Evolutionary conservation across 1,284 basidiomycete genomes (phyloP).

Genomic region (Cerrena zonata): DNA sequence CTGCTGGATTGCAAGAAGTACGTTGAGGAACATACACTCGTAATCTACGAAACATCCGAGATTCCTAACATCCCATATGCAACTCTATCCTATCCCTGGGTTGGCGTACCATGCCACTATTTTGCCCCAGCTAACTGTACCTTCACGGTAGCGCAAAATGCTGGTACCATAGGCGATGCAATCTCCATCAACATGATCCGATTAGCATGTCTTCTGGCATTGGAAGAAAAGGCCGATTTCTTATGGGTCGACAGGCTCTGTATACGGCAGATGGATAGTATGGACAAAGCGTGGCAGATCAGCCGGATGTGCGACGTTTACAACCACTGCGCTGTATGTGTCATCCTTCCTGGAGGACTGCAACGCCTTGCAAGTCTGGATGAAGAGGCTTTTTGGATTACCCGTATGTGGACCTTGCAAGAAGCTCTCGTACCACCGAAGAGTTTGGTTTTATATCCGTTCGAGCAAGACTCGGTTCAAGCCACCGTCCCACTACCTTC

Average conservation of each 20-base stretch:
- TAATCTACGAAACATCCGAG: not conserved
- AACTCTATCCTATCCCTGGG: constrained; percentile 8
- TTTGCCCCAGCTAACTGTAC: not conserved
- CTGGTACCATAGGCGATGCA: constrained; percentile 12
- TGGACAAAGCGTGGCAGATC: constrained; percentile 13
- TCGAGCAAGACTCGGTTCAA: not conserved
- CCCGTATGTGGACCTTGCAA: constrained; percentile 16
- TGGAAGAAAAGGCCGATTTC: constrained; percentile 1
- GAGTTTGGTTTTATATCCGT: not conserved
- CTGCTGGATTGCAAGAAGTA: not conserved
- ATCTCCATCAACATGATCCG: constrained; percentile 14
- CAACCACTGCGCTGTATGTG: constrained; percentile 4
- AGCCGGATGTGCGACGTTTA: constrained; percentile 8
- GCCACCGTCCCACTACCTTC: not conserved
- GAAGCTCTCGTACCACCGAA: constrained; percentile 10
- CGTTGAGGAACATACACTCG: not conserved
- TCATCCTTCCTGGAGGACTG: constrained; percentile 14
- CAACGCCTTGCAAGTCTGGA: constrained; percentile 13
- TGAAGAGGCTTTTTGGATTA: constrained; percentile 17
- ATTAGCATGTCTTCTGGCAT: constrained; percentile 6
- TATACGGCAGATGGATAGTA: constrained; percentile 4
- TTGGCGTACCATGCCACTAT: not conserved
- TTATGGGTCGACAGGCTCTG: constrained; percentile 16
- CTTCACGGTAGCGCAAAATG: constrained; percentile 13
- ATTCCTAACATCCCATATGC: constrained; percentile 4